phyloP scores from a whole-genome alignment of 495 filamentous ascomycete species.

The Talaromyces proteolyticus region DNA sequence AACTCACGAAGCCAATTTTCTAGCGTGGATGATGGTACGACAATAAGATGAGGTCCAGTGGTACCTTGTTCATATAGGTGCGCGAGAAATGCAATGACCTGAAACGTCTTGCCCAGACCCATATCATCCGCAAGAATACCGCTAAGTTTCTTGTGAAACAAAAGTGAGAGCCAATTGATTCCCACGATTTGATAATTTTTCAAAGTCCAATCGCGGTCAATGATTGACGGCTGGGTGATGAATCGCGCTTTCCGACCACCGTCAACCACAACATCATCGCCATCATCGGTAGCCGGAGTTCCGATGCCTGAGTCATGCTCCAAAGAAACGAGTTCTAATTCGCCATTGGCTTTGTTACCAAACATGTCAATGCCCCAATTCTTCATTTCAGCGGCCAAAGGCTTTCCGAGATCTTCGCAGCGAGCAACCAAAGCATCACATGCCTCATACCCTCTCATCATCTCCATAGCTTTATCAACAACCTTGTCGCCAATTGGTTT shows the following conservation, averaged over 20 bases:
- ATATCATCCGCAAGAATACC: conserved; percentile 97
- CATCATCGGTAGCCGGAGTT: conserved; percentile 58
- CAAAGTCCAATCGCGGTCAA: conserved; percentile 63
- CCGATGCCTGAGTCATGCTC: conserved; percentile 70
- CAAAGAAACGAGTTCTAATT: conserved; percentile 61
- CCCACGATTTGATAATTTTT: conserved; percentile 94
- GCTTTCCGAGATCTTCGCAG: conserved; percentile 65
- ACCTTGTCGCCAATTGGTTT: conserved; percentile 64
- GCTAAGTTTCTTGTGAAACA: conserved; percentile 71
- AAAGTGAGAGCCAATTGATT: conserved; percentile 83
- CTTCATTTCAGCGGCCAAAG: conserved; percentile 62
- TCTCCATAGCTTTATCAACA: conserved; percentile 64
- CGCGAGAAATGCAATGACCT: conserved; percentile 88
- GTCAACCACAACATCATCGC: conserved; percentile 37
- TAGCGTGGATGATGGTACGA: conserved; percentile 87
- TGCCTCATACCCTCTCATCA: conserved; percentile 68
- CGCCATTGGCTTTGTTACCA: conserved; percentile 54
- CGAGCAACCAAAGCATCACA: conserved; percentile 71
- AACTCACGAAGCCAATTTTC: conserved; percentile 97
- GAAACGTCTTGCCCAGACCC: conserved; percentile 96
- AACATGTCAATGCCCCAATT: conserved; percentile 75
- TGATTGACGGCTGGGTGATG: conserved; percentile 65
- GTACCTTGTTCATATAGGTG: conserved; percentile 65
- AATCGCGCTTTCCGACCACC: conserved; percentile 39
- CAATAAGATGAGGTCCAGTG: conserved; percentile 75